Conservation (phyloP, 2,329 filamentous ascomycete species). For the Rutstroemia sp. region DNA sequence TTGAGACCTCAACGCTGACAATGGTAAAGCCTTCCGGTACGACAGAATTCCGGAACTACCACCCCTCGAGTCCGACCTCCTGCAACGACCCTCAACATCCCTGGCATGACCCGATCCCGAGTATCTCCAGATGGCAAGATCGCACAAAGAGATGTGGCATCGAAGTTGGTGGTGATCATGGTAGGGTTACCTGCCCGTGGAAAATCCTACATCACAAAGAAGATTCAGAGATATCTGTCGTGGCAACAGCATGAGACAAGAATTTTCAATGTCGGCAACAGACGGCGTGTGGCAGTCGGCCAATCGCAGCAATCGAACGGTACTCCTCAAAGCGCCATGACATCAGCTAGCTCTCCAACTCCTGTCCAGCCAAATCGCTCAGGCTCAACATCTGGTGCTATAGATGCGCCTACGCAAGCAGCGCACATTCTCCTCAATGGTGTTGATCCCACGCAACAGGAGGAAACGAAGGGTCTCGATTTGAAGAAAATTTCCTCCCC, state of each 20-base stretch:
- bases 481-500: conserved; percentile 13
- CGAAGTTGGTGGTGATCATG: conserved; percentile 98
- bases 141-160: conserved; percentile 84
- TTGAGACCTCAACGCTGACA: neutral
- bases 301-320: conserved; percentile 24
- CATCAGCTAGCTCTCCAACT: neutral
- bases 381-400: conserved; percentile 15
- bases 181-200: conserved; percentile 90
- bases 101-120: conserved; percentile 89
- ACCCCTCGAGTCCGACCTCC: conserved; percentile 75
- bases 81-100: conserved; percentile 93
- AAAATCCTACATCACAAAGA: conserved; percentile 99
- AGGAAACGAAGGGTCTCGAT: conserved; percentile 14
- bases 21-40: conserved; percentile 50
- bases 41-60: conserved; percentile 67
- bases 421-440: conserved; percentile 54
- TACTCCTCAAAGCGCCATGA: conserved; percentile 23
- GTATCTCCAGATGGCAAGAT: conserved; percentile 95
- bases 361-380: conserved; percentile 5
- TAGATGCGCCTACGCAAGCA: conserved; percentile 39
- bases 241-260: conserved; percentile 95
- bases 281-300: conserved; percentile 72
- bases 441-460: conserved; percentile 19
- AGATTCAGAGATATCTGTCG: conserved; percentile 87
- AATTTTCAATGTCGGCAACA: conserved; percentile 97